Percentiles rank a stretch among this genome's conserved stretches.
Evolutionary conservation across 108 stramenopile species (phyloP).

Genomic region (Hondaea fermentalgiana): DNA sequence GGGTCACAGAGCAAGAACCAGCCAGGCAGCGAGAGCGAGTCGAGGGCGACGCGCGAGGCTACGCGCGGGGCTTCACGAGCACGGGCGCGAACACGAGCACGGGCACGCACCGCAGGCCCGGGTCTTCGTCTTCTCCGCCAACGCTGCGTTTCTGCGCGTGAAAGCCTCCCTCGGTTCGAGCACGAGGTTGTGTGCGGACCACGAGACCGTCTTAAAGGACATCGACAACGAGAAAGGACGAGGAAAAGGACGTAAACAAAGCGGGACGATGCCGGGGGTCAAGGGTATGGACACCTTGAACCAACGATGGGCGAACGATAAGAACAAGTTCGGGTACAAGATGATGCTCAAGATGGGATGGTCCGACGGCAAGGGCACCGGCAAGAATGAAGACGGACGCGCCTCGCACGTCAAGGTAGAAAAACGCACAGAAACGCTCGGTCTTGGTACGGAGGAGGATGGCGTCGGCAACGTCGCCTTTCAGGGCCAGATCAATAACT

Average conservation of each 20-base stretch:
- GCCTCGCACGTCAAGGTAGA: slow-evolving; percentile 39
- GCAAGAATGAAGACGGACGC: slow-evolving; percentile 50
- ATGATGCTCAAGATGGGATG: slow-evolving; percentile 57
- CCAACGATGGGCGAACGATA: neutral
- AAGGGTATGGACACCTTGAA: neutral
- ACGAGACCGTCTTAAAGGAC: too few relatives aligned
- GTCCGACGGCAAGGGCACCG: slow-evolving; percentile 53
- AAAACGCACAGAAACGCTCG: slow-evolving; percentile 40
- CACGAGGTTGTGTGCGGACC: too few relatives aligned
- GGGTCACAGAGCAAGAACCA: too few relatives aligned
- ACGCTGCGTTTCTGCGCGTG: too few relatives aligned
- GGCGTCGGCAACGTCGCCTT: slow-evolving; percentile 38
- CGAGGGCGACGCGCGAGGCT: too few relatives aligned
- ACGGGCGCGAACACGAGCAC: too few relatives aligned
- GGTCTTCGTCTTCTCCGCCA: too few relatives aligned
- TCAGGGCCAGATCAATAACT: slow-evolving; percentile 31
- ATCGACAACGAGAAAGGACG: too few relatives aligned
- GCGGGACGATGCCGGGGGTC: neutral
- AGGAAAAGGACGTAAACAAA: neutral
- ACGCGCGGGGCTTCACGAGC: too few relatives aligned
- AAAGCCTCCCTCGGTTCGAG: too few relatives aligned
- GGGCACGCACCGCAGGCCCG: too few relatives aligned
- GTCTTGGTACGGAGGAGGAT: slow-evolving; percentile 35
- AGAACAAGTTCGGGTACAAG: slow-evolving; percentile 19
- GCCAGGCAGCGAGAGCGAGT: too few relatives aligned